Percentiles rank a stretch among this genome's conserved stretches.
These are phyloP conservation scores for Monascus ruber DNA, from an alignment of 2,329 filamentous ascomycete genomes.

Conservation along the genomic window DNA sequence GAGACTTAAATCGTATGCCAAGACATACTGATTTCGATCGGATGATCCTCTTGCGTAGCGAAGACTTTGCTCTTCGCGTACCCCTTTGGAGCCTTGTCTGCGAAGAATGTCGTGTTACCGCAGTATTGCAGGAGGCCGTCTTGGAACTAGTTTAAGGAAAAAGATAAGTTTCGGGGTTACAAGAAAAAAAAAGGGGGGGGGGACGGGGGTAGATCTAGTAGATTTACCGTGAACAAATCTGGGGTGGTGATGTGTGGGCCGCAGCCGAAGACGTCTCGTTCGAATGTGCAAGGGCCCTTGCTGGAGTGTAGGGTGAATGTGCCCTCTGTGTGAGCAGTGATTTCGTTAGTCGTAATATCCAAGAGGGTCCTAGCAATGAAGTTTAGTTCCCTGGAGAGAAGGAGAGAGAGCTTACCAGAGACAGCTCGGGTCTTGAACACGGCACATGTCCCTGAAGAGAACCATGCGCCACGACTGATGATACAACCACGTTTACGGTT, in stretches of 20 bases:
- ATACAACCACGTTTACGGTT: conserved; percentile 46
- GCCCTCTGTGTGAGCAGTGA: conserved; percentile 8
- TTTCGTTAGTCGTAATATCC: background rate
- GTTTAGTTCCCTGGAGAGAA: no score
- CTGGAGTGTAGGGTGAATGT: conserved; percentile 46
- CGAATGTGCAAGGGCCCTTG: conserved; percentile 49
- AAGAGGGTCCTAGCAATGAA: no score
- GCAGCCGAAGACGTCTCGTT: conserved; percentile 44
- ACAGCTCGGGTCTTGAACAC: conserved; percentile 34
- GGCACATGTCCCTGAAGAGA: conserved; percentile 54
- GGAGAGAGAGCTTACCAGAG: conserved; percentile 13
- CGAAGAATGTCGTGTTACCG: conserved; percentile 26
- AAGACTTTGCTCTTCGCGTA: conserved; percentile 23
- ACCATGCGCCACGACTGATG: conserved; percentile 58
- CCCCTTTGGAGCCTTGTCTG: conserved; percentile 27
- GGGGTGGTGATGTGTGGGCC: conserved; percentile 22
- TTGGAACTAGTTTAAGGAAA: conserved; percentile 11
- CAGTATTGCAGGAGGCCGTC: conserved; percentile 22
- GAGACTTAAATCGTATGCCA: conserved; percentile 12
- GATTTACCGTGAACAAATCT: conserved; percentile 20
- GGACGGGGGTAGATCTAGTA: no score
- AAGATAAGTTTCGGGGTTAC: background rate
- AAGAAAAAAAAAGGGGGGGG: background rate
- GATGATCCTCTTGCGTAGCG: conserved; percentile 18
- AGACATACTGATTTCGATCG: conserved; percentile 21